Base-by-base conservation (phyloP, 2,329 filamentous ascomycete species). In the Pyrenochaeta sp. region DNA sequence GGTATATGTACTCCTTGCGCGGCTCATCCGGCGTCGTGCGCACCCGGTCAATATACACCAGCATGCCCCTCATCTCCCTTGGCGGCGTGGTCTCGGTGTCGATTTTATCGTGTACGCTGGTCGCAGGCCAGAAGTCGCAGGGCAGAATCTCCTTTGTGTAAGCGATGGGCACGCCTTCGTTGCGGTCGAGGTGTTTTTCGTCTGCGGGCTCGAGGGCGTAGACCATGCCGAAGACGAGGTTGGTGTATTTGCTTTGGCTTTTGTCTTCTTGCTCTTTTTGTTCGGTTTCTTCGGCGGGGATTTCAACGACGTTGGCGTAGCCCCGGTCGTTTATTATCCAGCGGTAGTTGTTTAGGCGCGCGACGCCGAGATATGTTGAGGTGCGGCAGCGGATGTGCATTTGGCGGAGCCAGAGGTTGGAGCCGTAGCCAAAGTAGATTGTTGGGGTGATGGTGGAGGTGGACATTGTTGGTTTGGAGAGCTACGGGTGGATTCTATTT, bases 401-500 rank as follows among this genome's bases (percentile, higher is more conserved):
- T 68, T 89, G 86, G 19, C 76, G 69, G 1, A 78, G 77, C 65
- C 84, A 87, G 44, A 89, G 78, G 67, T 89, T 89, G 64, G 81
- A 85, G 51, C 86, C 87, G 69, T 87, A 89, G 58, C 81, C 87
- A 63, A 89, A 88, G 74, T 88, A 88, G 52, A 83, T 67, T 36
- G 65, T 74, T 39, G 43, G 41, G 24, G 27, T 15, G 26, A 38
- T n/a, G 35, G 51, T 28, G 18, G 41, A 35, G 17, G 38, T 19
- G 18, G 17, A 47, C 14, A 50, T 56, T 58, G 24, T 23, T 53
- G 34, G 27, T 18, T 6, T 14, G 10, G 18, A n/a, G 11, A 19
- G 29, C 4, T 23, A 40, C 15, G 11, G 10, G 21, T 35, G n/a
- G 28, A 23, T n/a, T 17, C 23, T 9, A 14, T 19, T 32, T 27